Base-by-base conservation (phyloP, 1,284 basidiomycete species). In the Mycena sp. region DNA sequence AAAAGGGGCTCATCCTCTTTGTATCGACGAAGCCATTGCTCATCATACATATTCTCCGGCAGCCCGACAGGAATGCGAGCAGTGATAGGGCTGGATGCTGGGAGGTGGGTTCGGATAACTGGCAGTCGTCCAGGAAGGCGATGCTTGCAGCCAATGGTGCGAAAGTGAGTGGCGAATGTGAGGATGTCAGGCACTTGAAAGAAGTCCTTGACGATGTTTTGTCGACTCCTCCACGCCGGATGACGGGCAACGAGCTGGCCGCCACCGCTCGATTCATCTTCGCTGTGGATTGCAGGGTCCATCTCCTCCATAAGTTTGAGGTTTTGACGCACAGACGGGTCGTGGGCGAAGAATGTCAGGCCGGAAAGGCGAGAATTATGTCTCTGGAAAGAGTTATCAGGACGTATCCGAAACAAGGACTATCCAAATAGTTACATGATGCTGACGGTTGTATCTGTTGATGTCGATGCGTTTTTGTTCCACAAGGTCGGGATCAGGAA, bases 1-100 rank as follows among this genome's bases (percentile, higher is more conserved):
- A 52, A 21, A 52, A 52, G 50, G 38, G 50, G 50, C 26, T 52
- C 50, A 28, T 40, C 50, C 26, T 52, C 50, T n/a, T 52, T 52
- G 26, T 52, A 52, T 28, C 50, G 50, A 41, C 50, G 50, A 52
- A 52, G 50, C 50, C 50, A 52, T 40, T 52, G 50, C 50, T 52
- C 50, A 29, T 52, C 50, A 21, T 52, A 52, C 50, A 52, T 52
- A 21, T 52, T 52, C 37, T 52, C 37, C 6, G 50, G 50, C 38
- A 52, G 37, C 38, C 50, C 50, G 25, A 52, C 50, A 25, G 50
- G 50, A 52, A 52, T 52, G n/a, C 50, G 50, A 28, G 9, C 6
- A n/a, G 9, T 17, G 21, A 11, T 19, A 38, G 32, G 19, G 19
- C 29, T 41, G 23, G 38, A 28, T 26, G 16, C 50, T 16, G 50